phyloP scores from a whole-genome alignment of 768 basidiomycete species.

The Hygrophorus russula region DNA sequence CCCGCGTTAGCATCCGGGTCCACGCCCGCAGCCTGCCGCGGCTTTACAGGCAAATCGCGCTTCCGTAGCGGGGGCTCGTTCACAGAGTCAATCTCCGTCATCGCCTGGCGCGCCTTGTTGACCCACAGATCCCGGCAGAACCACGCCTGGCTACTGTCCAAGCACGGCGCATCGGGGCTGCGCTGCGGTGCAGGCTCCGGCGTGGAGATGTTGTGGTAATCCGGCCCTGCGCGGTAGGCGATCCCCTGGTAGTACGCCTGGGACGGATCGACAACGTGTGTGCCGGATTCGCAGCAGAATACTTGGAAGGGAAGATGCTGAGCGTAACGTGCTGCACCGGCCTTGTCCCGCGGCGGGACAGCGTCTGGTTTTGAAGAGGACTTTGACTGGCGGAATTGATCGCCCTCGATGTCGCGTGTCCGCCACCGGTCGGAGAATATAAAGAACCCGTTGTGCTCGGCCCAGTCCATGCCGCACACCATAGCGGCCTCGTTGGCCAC shows the following conservation, averaged over 20 bases:
- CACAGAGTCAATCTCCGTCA: slow-evolving; percentile 41
- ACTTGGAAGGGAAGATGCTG: slow-evolving; percentile 96
- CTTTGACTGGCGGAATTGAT: slow-evolving; percentile 95
- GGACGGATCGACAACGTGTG: slow-evolving; percentile 90
- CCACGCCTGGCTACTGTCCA: slow-evolving; percentile 96
- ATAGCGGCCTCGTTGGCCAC: slow-evolving; percentile 88
- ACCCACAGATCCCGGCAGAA: slow-evolving; percentile 98
- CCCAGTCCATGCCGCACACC: slow-evolving; percentile 99
- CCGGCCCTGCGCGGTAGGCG: slow-evolving; percentile 67
- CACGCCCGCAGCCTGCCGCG: slow-evolving; percentile 14
- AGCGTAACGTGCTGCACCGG: slow-evolving; percentile 73
- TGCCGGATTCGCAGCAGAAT: slow-evolving; percentile 98
- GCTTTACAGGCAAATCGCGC: slow-evolving; percentile 10
- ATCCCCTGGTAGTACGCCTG: slow-evolving; percentile 95
- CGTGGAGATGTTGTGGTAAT: slow-evolving; percentile 71
- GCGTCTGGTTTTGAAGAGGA: slow-evolving; percentile 85
- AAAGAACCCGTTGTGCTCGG: slow-evolving; percentile 93
- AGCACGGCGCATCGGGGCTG: slow-evolving; percentile 73
- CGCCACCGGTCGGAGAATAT: slow-evolving; percentile 99
- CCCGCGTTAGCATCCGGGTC: slow-evolving; percentile 78
- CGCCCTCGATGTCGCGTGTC: slow-evolving; percentile 94
- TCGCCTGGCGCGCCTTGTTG: slow-evolving; percentile 69
- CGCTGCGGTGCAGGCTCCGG: slow-evolving; percentile 45
- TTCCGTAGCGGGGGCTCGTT: slow-evolving; percentile 20
- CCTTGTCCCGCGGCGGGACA: slow-evolving; percentile 83